Base-by-base conservation (phyloP, 441 rosid genomes). In the Populus hybrid region DNA sequence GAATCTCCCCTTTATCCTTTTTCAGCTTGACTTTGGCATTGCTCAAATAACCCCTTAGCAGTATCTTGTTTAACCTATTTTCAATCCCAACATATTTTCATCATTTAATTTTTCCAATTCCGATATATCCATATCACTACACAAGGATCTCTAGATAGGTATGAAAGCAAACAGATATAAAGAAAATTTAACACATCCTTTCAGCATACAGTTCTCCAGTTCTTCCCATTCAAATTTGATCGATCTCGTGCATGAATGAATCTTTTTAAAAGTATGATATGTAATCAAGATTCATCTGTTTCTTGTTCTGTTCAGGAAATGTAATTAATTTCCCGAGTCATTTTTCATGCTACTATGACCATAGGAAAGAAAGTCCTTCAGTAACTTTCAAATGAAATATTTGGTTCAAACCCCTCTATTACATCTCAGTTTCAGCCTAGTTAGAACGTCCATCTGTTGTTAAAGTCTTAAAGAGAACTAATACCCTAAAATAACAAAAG, bases 1-100 rank as follows among this genome's bases (percentile, higher is more conserved):
- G 87, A 78, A 85, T 85, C 81, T 85, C 87, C 3, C 84, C 82
- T 21, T 67, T 35, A 5, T 40, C 69, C 32, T 80, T 42, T 59
- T 69, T 80, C 26, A 85, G 14, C 63, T 80, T 67, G 34, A 66
- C 70, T 69, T 80, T 80, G 3, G 81, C 79, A 78, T 77, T 84
- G 35, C 40, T 36, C 36, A 84, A 21, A 74, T 80, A 84, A 7
- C 77, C 85, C 79, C 76, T 83, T 28, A 85, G 24, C 81, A 85
- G 21, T 78, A 28, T 72, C 83, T 84, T 84, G 78, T 84, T 84
- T 78, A 84, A 72, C 78, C 86, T 83, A 63, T 61, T 74, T 74
- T 34, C 65, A 67, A 46, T 14, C 73, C 71, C 78, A 76, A n/a
- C 59, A 74, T 40, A 70, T 57, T 16, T 11, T 38, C 40, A 32